Evolutionary conservation across 768 basidiomycete species (phyloP), one percentile per base, ranked within the genome.

Genomic region (Candolleomyces eurysporus): DNA sequence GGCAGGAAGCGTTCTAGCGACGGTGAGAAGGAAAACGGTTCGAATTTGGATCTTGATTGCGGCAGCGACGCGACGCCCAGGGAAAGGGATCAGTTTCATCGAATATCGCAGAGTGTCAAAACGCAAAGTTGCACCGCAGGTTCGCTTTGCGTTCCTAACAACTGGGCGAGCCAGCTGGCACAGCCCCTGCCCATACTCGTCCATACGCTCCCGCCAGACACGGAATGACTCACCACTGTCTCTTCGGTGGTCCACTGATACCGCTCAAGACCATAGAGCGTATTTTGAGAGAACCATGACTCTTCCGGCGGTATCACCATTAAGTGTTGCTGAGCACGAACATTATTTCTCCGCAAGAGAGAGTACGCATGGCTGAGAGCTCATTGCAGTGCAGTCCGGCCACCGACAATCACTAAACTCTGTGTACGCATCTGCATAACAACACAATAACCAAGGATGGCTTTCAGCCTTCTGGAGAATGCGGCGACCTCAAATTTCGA

Each of bases 11-110:
- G 52, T 31, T 45, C 36, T 53, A 69, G 71, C 67, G 70, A 70
- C 66, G 70, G 73, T 68, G 70, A 67, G 66, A 71, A 64, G 63
- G 57, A 48, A 65, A 65, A 65, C 64, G 58, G 64, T 68, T 69
- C 73, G 71, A 69, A 71, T 74, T 70, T 75, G 54, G 75, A 75
- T 75, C 66, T 59, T 71, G 72, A 74, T 72, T 42, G 73, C 74
- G 52, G 71, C 70, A 75, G 73, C 67, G 66, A 65, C 70, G 69
- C 66, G 65, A 72, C 71, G 72, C 69, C 68, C 71, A 72, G 68
- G 72, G 39, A 71, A 72, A 69, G 64, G 68, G 63, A 73, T 73
- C 73, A 71, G 61, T 56, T 56, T 56, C 54, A 56, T 21, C 40
- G 21, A n/a, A 14, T 56, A 42, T 21, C 54, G 30, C 54, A 36